Conservation (phyloP, 805 yeast genomes). For the Ogataea glucozyma region DNA sequence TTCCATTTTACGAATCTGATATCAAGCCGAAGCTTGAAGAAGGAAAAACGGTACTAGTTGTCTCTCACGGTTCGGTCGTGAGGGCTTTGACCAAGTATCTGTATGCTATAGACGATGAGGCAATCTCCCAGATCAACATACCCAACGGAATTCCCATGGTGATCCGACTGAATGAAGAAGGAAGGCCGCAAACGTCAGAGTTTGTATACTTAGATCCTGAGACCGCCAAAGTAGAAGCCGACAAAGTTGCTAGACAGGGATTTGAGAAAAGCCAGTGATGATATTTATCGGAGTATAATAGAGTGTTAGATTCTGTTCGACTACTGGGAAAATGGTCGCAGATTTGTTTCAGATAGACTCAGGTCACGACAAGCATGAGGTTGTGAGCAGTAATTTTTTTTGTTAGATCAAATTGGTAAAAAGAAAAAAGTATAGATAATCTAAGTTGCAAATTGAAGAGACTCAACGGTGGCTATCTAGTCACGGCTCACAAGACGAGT, state of each 20-base stretch:
- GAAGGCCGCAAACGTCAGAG: slow-evolving; percentile 30
- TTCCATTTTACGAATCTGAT: slow-evolving; percentile 59
- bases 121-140: slow-evolving; percentile 71
- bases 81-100: slow-evolving; percentile 72
- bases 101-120: slow-evolving; percentile 63
- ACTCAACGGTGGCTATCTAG: too few relatives aligned
- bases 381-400: too few relatives aligned
- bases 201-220: slow-evolving; percentile 79
- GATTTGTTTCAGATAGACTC: too few relatives aligned
- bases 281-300: neutral
- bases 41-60: slow-evolving; percentile 61
- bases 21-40: slow-evolving; percentile 48
- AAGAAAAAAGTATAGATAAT: too few relatives aligned
- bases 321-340: too few relatives aligned
- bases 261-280: slow-evolving; percentile 28
- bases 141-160: slow-evolving; percentile 85
- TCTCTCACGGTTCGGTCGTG: slow-evolving; percentile 82
- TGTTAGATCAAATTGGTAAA: too few relatives aligned
- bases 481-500: too few relatives aligned
- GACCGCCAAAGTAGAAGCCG: slow-evolving; percentile 75
- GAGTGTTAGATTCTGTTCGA: neutral
- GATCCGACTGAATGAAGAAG: slow-evolving; percentile 54
- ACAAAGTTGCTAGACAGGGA: slow-evolving; percentile 79
- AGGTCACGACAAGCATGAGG: neutral
- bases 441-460: too few relatives aligned